Conservation (phyloP, 2,329 filamentous ascomycete genomes). For the Colletotrichum costaricense region DNA sequence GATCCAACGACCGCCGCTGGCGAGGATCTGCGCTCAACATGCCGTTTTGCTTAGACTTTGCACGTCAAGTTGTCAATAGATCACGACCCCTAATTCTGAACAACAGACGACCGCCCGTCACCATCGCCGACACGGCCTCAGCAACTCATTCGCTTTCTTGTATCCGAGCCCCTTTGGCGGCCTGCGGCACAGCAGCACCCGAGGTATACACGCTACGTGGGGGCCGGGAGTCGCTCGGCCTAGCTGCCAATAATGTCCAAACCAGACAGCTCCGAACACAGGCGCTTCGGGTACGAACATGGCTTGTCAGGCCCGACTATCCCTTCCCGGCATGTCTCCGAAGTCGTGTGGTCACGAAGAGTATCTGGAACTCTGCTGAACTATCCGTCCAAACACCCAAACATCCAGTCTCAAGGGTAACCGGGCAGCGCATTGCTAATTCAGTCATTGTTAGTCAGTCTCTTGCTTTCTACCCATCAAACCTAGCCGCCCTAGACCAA, state of each 20-base stretch:
- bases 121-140: constrained; percentile 8
- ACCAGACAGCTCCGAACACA: constrained; percentile 4
- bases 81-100: constrained; percentile 7
- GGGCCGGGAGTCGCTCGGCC: constrained; percentile 21
- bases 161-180: constrained; percentile 10
- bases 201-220: constrained; percentile 10
- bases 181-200: constrained; percentile 22
- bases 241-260: constrained; percentile 16
- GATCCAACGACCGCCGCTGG: not conserved
- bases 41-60: constrained; percentile 11
- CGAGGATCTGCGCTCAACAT: not conserved
- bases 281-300: not conserved
- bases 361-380: constrained; percentile 24
- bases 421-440: not conserved
- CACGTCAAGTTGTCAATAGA: not conserved
- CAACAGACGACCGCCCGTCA: constrained; percentile 16
- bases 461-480: not conserved
- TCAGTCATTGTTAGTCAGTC: not conserved
- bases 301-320: not conserved
- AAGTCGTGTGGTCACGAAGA: constrained; percentile 15
- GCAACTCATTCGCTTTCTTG: not conserved
- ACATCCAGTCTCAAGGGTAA: constrained; percentile 1
- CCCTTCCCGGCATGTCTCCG: constrained; percentile 14
- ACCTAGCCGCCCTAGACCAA: not conserved
- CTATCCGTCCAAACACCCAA: constrained; percentile 21